Base-by-base conservation (phyloP, 2,329 filamentous ascomycete species). In the Claviceps paspali region DNA sequence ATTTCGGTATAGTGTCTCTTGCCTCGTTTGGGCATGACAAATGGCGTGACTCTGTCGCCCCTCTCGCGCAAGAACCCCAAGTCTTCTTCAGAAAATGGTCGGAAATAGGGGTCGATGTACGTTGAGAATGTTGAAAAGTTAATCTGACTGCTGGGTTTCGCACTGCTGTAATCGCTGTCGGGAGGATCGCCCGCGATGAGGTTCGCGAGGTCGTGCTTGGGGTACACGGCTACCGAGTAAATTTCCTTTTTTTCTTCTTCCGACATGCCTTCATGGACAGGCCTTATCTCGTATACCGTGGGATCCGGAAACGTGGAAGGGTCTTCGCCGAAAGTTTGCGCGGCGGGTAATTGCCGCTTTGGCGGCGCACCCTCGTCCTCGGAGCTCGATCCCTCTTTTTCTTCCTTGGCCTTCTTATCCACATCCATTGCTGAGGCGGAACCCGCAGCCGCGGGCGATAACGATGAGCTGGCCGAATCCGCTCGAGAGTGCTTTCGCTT, bases 101-200 rank as follows among this genome's bases (percentile, higher is more conserved):
- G 76, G 46, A 95, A 91, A 61, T 83, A 96, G 0, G 87, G 84
- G 45, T 98, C 91, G 38, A 92, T 73, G 53, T 91, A 94, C 5
- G 82, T 78, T n/a, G 82, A 79, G 57, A 98, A 98, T 2, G 88
- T 94, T 39, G 76, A 81, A 46, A 91, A 91, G 54, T 82, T 87
- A 55, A 96, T 91, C 63, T 98, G 91, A 50, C 88, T 93, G 15
- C 79, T 79, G 5, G 88, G 86, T 55, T 96, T 98, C 24, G 85
- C 81, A 53, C 76, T 93, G 54, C 84, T 95, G 52, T 95, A 96
- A 61, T 98, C 91, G 55, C 84, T 86, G 57, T 96, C 87, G 1
- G 91, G 88, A 1, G 87, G 82, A 28, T 82, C 78, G 33, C 91
- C 91, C 9, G 88, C 82, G 45, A 93, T 92, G 47, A 91, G 67